A percentile compares a stretch with the other conserved stretches of the same genome.
Conservation (phyloP, 306 rosid genomes). For the Casuarina glauca region DNA sequence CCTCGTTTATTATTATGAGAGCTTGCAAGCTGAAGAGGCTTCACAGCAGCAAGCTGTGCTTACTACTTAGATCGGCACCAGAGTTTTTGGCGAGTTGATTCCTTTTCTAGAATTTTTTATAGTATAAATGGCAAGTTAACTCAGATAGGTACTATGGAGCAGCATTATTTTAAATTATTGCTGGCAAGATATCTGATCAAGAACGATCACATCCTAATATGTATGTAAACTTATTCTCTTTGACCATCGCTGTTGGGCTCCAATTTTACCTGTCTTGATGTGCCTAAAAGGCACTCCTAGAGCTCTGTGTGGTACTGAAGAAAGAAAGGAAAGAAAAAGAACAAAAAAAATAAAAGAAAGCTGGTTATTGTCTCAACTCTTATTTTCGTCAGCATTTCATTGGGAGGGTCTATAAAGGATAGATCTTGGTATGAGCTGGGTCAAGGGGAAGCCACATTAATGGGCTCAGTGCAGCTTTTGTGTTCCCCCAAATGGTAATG, state of each 20-base stretch:
- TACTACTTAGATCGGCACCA: conserved; percentile 44
- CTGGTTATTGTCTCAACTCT: background rate
- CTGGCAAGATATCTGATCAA: background rate
- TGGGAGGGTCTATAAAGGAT: too few relatives aligned
- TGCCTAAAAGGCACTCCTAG: too few relatives aligned
- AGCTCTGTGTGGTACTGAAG: too few relatives aligned
- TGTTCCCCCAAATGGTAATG: too few relatives aligned
- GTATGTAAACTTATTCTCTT: background rate
- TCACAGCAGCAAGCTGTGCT: conserved; percentile 58
- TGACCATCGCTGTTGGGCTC: background rate
- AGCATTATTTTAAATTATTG: background rate
- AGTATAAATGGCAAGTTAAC: background rate
- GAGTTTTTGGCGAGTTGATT: conserved; percentile 16
- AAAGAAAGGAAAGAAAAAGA: too few relatives aligned
- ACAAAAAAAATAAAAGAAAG: background rate
- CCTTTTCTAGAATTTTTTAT: background rate
- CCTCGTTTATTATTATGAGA: conserved; percentile 74
- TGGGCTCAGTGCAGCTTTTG: too few relatives aligned
- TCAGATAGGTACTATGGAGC: background rate
- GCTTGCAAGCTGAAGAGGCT: conserved; percentile 73
- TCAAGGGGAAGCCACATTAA: too few relatives aligned
- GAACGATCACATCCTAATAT: background rate
- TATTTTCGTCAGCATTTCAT: background rate
- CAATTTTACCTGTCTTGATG: too few relatives aligned
- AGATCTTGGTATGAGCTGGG: too few relatives aligned